These are phyloP conservation scores for Microsporum audouinii DNA, from an alignment of 2,329 filamentous ascomycete genomes.

Conservation along the genomic window DNA sequence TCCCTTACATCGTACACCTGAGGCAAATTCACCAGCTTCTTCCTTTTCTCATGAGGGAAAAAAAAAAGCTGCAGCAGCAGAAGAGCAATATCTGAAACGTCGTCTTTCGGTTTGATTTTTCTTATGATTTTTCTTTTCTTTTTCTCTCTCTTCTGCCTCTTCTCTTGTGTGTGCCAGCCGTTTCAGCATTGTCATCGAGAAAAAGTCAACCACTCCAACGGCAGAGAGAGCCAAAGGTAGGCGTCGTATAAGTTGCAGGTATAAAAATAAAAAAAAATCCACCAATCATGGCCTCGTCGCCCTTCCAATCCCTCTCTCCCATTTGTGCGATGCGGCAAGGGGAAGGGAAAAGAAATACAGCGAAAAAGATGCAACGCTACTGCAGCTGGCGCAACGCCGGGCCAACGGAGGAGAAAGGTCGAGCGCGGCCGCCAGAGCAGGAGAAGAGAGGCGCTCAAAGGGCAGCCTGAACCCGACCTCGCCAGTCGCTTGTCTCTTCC, in stretches of 20 bases:
- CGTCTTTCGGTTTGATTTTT: background rate
- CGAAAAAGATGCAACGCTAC: conserved; percentile 4
- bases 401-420: background rate
- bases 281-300: background rate
- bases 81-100: background rate
- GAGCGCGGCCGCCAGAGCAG: background rate
- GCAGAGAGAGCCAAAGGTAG: background rate
- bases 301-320: background rate
- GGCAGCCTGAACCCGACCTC: background rate
- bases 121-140: background rate
- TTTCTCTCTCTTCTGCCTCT: background rate
- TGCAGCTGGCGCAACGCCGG: background rate
- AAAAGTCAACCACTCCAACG: background rate
- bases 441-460: too few species aligned
- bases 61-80: background rate
- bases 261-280: background rate
- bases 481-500: background rate
- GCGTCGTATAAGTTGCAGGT: background rate
- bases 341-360: background rate
- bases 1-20: background rate
- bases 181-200: background rate
- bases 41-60: background rate
- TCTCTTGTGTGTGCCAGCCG: background rate
- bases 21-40: background rate
- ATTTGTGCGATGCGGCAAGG: background rate